Evolutionary conservation across 352 stramenopile species (phyloP).

Genomic region (Aphanomyces stellatus): DNA sequence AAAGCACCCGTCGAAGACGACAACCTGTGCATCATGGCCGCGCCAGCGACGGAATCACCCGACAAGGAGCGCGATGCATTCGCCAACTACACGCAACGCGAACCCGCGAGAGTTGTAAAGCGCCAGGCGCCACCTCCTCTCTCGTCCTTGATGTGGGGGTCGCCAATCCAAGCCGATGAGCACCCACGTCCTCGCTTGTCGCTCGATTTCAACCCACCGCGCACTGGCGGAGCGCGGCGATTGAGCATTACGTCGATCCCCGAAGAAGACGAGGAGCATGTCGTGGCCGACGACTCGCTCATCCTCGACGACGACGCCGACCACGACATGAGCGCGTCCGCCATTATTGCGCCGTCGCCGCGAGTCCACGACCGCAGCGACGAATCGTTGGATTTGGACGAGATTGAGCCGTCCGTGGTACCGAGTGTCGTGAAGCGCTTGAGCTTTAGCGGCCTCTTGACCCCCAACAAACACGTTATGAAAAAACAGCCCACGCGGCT

Average conservation of each 20-base stretch:
- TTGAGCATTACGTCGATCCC: background rate
- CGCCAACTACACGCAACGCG: background rate
- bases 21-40: background rate
- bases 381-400: conserved; percentile 2
- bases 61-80: background rate
- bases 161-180: background rate
- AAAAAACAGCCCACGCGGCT: background rate
- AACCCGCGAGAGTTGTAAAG: background rate
- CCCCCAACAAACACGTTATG: no score
- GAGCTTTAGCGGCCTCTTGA: conserved; percentile 5
- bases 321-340: background rate
- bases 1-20: conserved; percentile 1
- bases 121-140: background rate
- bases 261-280: background rate
- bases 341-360: no score
- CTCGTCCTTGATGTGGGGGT: conserved; percentile 3
- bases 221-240: background rate
- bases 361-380: background rate
- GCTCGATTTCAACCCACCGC: background rate
- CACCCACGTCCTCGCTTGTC: background rate
- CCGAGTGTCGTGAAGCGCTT: background rate
- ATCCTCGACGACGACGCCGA: background rate
- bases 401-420: background rate
- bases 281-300: background rate
- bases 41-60: background rate